Percentiles rank a stretch among this genome's conserved stretches.
phyloP scores from a whole-genome alignment of 2,329 filamentous ascomycete genomes.

The Fusarium pininemorale region DNA sequence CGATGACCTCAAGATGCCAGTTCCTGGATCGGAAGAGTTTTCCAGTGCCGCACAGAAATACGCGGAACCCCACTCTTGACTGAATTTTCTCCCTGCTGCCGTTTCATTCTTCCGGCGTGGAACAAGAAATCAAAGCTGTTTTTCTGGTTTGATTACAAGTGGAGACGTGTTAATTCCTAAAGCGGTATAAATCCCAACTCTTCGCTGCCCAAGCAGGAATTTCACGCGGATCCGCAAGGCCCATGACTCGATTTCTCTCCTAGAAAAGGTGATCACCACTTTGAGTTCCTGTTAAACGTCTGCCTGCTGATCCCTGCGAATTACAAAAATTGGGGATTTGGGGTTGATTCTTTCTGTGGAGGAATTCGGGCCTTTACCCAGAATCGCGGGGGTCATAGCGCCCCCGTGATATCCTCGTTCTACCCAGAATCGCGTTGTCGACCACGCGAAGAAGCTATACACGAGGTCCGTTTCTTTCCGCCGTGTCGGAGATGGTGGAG shows the following conservation, averaged over 20 bases:
- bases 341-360: constrained; percentile 1
- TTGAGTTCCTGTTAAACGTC: neutral
- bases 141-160: neutral
- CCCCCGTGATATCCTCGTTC: constrained; percentile 22
- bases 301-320: constrained; percentile 4
- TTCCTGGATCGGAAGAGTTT: neutral
- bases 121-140: neutral
- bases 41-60: neutral
- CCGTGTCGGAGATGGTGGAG: neutral
- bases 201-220: neutral
- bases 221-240: neutral
- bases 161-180: neutral
- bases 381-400: constrained; percentile 27
- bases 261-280: neutral
- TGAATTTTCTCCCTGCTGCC: neutral
- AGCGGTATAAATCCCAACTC: neutral
- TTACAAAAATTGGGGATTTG: neutral
- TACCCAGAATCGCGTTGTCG: neutral
- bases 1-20: neutral
- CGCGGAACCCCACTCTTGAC: neutral
- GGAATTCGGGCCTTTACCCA: constrained; percentile 28
- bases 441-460: neutral
- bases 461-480: constrained; percentile 17
- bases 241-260: neutral
- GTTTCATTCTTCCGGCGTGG: neutral